Percentiles rank a stretch among this genome's conserved stretches.
Evolutionary conservation across 176 grass and related monocot species (phyloP).

Genomic region (Tillandsia fasciculata): DNA sequence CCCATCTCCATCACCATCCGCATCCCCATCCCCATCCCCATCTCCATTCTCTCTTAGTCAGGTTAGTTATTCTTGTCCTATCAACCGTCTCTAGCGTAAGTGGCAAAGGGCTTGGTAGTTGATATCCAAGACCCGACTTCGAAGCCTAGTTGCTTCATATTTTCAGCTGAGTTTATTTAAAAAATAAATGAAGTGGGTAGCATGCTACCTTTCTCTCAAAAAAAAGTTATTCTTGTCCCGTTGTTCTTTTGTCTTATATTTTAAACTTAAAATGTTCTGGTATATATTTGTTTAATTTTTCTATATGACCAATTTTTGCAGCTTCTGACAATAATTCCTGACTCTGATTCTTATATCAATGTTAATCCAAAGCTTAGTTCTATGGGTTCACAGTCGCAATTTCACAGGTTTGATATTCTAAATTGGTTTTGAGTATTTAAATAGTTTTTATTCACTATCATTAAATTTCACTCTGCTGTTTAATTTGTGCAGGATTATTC

Average conservation of each 20-base stretch:
- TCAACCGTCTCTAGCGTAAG: too few relatives aligned
- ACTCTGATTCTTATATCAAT: constrained; percentile 71
- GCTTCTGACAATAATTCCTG: constrained; percentile 82
- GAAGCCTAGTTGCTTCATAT: too few relatives aligned
- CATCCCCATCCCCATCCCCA: constrained; percentile 51
- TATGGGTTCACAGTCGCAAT: constrained; percentile 69
- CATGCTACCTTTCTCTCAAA: too few relatives aligned
- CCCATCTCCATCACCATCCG: constrained; percentile 29
- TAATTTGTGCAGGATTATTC: constrained; percentile 53
- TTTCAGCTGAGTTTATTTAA: too few relatives aligned
- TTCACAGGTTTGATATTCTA: constrained; percentile 49
- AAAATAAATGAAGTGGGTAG: too few relatives aligned
- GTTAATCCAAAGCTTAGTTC: constrained; percentile 89
- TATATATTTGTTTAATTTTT: constrained; percentile 14
- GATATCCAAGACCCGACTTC: too few relatives aligned
- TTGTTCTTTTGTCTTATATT: neutral
- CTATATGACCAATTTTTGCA: constrained; percentile 28
- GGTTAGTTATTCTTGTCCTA: constrained; percentile 37
- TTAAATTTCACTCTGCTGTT: constrained; percentile 10
- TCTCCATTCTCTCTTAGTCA: constrained; percentile 81
- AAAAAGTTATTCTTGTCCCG: constrained; percentile 14
- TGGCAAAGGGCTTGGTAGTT: too few relatives aligned
- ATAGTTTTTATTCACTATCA: constrained; percentile 5
- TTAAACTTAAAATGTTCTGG: neutral
- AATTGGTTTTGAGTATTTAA: constrained; percentile 1